Conservation (phyloP, 805 yeast genomes). For the Ogataea pignaliae region DNA sequence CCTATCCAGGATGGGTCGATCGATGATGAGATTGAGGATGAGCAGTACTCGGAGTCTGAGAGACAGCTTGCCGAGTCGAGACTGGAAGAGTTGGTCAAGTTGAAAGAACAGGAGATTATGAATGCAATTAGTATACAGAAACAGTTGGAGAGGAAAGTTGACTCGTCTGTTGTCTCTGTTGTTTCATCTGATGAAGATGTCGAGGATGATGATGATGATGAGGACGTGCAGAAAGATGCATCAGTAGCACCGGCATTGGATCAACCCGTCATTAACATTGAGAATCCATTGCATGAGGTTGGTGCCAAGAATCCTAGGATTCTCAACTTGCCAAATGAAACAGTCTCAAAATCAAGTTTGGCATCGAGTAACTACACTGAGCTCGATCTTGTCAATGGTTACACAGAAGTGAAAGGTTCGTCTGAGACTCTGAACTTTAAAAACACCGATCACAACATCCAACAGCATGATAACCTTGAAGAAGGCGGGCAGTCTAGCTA, state of each 20-base stretch:
- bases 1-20: constrained; percentile 8
- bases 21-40: constrained; percentile 8
- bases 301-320: neutral
- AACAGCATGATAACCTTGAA: too few species aligned
- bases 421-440: neutral
- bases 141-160: constrained; percentile 14
- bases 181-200: constrained; percentile 12
- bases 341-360: constrained; percentile 5
- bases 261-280: neutral
- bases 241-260: constrained; percentile 6
- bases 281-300: neutral
- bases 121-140: constrained; percentile 18
- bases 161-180: constrained; percentile 16
- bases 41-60: constrained; percentile 23
- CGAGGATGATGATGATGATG: constrained; percentile 1
- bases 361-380: constrained; percentile 13
- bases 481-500: neutral
- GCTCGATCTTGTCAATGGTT: constrained; percentile 8
- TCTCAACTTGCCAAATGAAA: neutral
- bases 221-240: constrained; percentile 3
- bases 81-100: constrained; percentile 22
- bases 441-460: neutral
- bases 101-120: constrained; percentile 26
- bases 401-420: constrained; percentile 1
- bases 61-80: constrained; percentile 23